phyloP scores from a whole-genome alignment of 2,329 filamentous ascomycete genomes.

The Colletotrichum euphorbiae region DNA sequence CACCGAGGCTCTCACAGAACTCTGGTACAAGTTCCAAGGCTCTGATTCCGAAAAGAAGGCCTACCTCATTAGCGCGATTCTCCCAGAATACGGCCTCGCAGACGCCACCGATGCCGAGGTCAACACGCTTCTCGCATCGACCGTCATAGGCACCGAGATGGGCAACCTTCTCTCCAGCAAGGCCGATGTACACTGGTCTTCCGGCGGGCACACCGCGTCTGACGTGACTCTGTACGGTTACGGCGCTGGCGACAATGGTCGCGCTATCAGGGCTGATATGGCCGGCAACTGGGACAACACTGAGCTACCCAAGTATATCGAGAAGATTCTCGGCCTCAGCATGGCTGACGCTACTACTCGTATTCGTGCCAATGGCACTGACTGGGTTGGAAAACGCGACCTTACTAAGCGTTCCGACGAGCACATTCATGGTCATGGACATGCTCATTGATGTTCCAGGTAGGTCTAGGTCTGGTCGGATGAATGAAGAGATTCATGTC shows the following conservation, averaged over 20 bases:
- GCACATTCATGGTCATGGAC: constrained; percentile 30
- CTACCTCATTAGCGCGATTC: constrained; percentile 46
- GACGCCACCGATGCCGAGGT: constrained; percentile 47
- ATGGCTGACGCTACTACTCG: constrained; percentile 41
- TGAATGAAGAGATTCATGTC: not conserved
- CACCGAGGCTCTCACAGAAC: constrained; percentile 45
- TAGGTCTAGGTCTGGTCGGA: not conserved
- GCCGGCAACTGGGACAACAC: constrained; percentile 45
- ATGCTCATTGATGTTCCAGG: constrained; percentile 15
- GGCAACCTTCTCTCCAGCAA: constrained; percentile 45
- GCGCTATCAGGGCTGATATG: constrained; percentile 40
- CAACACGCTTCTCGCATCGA: constrained; percentile 44
- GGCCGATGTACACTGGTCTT: constrained; percentile 44
- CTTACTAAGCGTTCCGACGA: constrained; percentile 29
- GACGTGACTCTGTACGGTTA: constrained; percentile 53
- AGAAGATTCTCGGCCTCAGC: constrained; percentile 42
- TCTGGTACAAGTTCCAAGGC: constrained; percentile 46
- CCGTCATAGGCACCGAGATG: constrained; percentile 45
- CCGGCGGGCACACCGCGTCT: constrained; percentile 42
- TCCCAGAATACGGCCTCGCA: constrained; percentile 48
- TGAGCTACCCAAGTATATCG: constrained; percentile 44
- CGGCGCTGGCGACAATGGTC: constrained; percentile 38
- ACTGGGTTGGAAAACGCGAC: constrained; percentile 43
- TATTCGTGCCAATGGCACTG: constrained; percentile 42
- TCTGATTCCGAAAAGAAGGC: constrained; percentile 48